phyloP scores from a whole-genome alignment of 345 rosid genomes.

The Bretschneidera sinensis region DNA sequence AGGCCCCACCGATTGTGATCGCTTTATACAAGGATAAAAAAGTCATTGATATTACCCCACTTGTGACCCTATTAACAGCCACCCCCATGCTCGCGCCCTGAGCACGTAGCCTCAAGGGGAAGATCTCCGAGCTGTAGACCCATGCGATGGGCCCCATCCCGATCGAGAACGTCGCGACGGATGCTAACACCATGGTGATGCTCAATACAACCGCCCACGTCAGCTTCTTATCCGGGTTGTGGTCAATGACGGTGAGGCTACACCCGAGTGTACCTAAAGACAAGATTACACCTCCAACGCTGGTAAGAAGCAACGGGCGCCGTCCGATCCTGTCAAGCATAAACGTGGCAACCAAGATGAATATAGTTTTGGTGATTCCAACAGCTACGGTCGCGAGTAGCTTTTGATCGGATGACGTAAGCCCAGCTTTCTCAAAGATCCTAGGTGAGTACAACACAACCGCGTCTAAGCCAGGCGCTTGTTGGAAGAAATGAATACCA shows the following conservation, averaged over 20 bases:
- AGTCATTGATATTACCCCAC: constrained; percentile 59
- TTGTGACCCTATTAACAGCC: constrained; percentile 56
- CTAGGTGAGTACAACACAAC: constrained; percentile 82
- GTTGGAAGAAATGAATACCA: constrained; percentile 87
- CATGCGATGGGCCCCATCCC: constrained; percentile 87
- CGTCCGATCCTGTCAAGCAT: constrained; percentile 74
- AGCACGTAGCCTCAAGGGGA: constrained; percentile 76
- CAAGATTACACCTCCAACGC: constrained; percentile 62
- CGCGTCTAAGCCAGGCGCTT: constrained; percentile 75
- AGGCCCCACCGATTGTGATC: constrained; percentile 76
- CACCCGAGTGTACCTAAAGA: constrained; percentile 45
- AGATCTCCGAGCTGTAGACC: constrained; percentile 86
- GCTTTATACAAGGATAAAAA: constrained; percentile 48
- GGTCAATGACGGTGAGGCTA: constrained; percentile 43
- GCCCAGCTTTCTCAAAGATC: constrained; percentile 77
- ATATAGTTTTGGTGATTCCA: constrained; percentile 64
- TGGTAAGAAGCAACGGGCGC: constrained; percentile 62
- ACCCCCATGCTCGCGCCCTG: constrained; percentile 74
- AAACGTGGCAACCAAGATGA: constrained; percentile 70
- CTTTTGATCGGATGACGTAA: constrained; percentile 31
- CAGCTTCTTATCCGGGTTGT: constrained; percentile 27
- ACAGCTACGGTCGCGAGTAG: constrained; percentile 80
- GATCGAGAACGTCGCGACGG: constrained; percentile 72
- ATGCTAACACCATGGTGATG: constrained; percentile 48
- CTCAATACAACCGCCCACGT: constrained; percentile 63